Evolutionary conservation across 768 basidiomycete species (phyloP), one percentile per base, ranked within the genome.

Genomic region (Cystofilobasidium ferigula): DNA sequence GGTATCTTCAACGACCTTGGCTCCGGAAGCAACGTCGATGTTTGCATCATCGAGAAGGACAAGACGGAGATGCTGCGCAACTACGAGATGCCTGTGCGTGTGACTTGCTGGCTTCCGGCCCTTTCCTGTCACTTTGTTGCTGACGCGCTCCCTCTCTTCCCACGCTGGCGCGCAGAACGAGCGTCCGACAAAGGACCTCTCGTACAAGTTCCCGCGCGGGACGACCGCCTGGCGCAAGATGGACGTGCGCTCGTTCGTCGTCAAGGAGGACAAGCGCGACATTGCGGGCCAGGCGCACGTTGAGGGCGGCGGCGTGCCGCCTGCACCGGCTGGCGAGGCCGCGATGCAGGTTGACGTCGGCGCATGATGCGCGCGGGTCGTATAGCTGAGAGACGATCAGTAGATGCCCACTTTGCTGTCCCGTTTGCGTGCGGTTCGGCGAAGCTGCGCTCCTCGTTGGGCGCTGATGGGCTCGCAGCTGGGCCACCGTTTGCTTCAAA

Each of bases 1-100:
- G 95, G 95, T 82, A 93, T 99, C 74, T 98, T 95, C 83, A 98
- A 99, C 79, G 95, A 99, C 79, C 84, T 98, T 38, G 95, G 95
- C 4, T 97, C 94, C 0, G 95, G 95, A 48, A 92, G 89, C n/a
- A 98, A 99, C 75, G 84, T 98, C 72, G 95, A 99, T 76, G 94
- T 92, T 0, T 94, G 93, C 76, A 83, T 98, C 71, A 93, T 99
- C 78, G 92, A 89, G 5, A 85, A 86, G 53, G 78, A 81, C 57
- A 80, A 84, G 68, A 93, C 92, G 0, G 91, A 95, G 76, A 93
- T 88, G 88, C 79, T 97, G 67, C 83, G 95, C 69, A 97, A 97
- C 78, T 88, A 87, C 74, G 86, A 88, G 77, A 92, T 82, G 80
- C 95, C 95, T 70, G 76, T 71, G 47, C 71, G 75, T 75, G 3